Base-by-base conservation (phyloP, 2,329 filamentous ascomycete species). In the Stemphylium beticola region DNA sequence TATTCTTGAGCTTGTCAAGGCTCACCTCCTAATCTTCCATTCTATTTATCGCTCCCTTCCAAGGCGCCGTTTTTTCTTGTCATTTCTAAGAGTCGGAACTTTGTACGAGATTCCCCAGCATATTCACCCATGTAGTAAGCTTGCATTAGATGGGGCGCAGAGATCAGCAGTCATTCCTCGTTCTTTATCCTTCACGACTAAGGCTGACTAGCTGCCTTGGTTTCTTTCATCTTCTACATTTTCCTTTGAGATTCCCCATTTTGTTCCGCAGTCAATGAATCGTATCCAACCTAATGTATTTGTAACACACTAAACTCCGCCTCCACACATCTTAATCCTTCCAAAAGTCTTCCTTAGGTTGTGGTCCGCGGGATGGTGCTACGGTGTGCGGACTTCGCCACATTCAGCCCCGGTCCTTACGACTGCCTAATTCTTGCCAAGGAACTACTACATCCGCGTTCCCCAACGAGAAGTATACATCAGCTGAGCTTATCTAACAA, bases 381-480 rank as follows among this genome's bases (percentile, higher is more conserved):
- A 38, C 20, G 34, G 22, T 33, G 49, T 53, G 45, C 45, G 55
- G 55, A 46, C 55, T 56, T 53, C 53, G 58, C 58, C 58, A 54
- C 55, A 46, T 24, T 40, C 50, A 47, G 54, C 57, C 54, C 54
- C 40, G 20, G 15, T 29, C 45, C 39, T 39, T 34, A 45, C 57
- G 44, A 48, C 50, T 55, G 57, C 57, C 57, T 57, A 52, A 49
- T 24, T 10, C 26, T 39, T 38, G 49, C 49, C 49, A 51, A 51
- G 40, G 34, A 44, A 42, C 48, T 55, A 49, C 50, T 44, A 29
- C 50, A 31, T 48, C 43, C 47, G 52, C 43, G 32, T 49, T 17
- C 37, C 47, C 50, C 49, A 51, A 52, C 54, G 50, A 46, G 43
- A 57, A 48, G 45, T 45, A 55, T 50, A 36, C 54, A 57, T 60